phyloP scores from a whole-genome alignment of 345 rosid genomes.

The Camelina laxa region DNA sequence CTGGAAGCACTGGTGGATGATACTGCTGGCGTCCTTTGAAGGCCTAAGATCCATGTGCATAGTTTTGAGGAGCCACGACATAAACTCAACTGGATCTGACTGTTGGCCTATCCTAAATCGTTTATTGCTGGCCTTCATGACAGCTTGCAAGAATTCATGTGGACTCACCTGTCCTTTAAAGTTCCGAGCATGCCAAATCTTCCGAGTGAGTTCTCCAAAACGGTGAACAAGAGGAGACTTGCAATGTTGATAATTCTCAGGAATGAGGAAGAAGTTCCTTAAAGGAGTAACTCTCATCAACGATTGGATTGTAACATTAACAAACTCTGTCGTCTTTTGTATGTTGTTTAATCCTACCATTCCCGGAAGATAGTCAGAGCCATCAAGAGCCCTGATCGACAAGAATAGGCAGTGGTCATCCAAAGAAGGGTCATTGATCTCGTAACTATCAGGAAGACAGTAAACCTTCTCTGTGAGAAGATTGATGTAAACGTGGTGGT shows the following conservation, averaged over 20 bases:
- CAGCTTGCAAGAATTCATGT: conserved; percentile 97
- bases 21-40: conserved; percentile 68
- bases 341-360: conserved; percentile 98
- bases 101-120: conserved; percentile 84
- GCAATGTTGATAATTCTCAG: conserved; percentile 83
- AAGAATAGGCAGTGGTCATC: no score
- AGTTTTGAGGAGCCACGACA: conserved; percentile 97
- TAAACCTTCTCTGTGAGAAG: conserved; percentile 88
- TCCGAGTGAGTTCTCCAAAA: conserved; percentile 90
- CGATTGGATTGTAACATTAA: conserved; percentile 94
- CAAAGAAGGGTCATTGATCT: conserved; percentile 88
- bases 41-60: conserved; percentile 74
- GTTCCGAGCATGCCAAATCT: conserved; percentile 97
- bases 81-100: conserved; percentile 96
- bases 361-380: conserved; percentile 99
- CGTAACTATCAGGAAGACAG: conserved; percentile 99
- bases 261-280: conserved; percentile 90
- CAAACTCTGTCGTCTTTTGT: conserved; percentile 95
- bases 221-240: conserved; percentile 88
- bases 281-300: conserved; percentile 93
- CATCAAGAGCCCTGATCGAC: conserved; percentile 99
- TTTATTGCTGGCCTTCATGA: conserved; percentile 93
- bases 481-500: conserved; percentile 95
- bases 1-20: conserved; percentile 92
- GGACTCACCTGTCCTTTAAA: conserved; percentile 99